phyloP scores from a whole-genome alignment of 2,329 filamentous ascomycete species.

The Lecanoromycetidae sp. region DNA sequence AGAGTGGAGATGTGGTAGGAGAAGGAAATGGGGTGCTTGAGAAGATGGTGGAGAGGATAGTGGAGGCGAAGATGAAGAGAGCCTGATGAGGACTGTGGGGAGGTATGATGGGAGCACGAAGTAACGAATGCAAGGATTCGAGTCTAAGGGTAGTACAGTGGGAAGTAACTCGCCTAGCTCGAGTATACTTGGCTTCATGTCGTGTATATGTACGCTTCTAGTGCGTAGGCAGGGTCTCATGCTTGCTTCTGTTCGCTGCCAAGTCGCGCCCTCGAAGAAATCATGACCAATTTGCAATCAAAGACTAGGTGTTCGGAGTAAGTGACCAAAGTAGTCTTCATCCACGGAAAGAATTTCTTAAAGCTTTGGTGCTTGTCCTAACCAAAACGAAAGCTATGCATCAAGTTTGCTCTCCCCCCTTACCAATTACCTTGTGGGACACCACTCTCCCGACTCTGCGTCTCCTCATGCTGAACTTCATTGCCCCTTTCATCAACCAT shows the following conservation, averaged over 20 bases:
- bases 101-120: too few species aligned
- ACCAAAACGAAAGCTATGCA: neutral
- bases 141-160: too few species aligned
- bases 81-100: neutral
- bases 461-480: neutral
- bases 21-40: conserved; percentile 39
- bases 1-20: conserved; percentile 29
- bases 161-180: too few species aligned
- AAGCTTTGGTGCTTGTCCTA: too few species aligned
- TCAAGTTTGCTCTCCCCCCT: neutral
- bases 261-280: too few species aligned
- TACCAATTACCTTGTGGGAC: conserved; percentile 2
- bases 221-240: too few species aligned
- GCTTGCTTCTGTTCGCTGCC: too few species aligned
- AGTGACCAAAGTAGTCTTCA: too few species aligned
- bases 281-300: neutral
- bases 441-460: neutral
- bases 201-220: neutral
- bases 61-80: conserved; percentile 14
- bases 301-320: neutral
- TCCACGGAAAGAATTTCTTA: too few species aligned
- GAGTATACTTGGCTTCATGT: too few species aligned
- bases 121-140: too few species aligned
- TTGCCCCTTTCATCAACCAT: too few species aligned
- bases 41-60: conserved; percentile 15